Conservation (phyloP, 768 basidiomycete genomes). For the Termitomyces sp. region DNA sequence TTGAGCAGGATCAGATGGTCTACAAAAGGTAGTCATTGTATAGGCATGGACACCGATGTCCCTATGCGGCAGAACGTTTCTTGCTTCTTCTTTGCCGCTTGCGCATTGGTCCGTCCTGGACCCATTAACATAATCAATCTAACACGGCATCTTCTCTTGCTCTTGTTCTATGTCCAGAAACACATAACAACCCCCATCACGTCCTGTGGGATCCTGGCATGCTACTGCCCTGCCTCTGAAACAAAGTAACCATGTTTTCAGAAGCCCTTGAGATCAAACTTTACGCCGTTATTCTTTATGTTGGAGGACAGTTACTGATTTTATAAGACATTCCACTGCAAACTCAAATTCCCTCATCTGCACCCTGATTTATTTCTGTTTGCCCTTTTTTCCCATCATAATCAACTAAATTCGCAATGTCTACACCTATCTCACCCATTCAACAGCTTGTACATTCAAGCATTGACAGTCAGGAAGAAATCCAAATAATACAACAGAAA, state of each 20-base stretch:
- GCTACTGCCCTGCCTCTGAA: background rate
- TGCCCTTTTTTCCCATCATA: background rate
- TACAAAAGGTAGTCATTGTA: background rate
- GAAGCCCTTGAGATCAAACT: background rate
- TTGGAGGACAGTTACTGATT: background rate
- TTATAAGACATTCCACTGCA: background rate
- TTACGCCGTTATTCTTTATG: background rate
- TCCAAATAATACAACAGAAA: background rate
- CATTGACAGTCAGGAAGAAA: background rate
- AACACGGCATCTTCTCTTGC: background rate
- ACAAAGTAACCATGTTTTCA: background rate
- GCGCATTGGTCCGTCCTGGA: background rate
- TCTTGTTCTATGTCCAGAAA: background rate
- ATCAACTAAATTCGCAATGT: background rate
- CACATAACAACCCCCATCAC: background rate
- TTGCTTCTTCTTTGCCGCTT: background rate
- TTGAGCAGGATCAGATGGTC: background rate
- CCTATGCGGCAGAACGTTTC: background rate
- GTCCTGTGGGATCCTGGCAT: background rate
- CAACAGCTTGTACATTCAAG: background rate
- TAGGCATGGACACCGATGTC: background rate
- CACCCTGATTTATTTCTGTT: background rate
- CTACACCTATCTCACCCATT: background rate
- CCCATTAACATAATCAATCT: background rate
- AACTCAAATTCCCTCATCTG: background rate